Evolutionary conservation across 1,139 yeast species (phyloP), one percentile per base, ranked within the genome.

Genomic region (Eremothecium cymbalariae): DNA sequence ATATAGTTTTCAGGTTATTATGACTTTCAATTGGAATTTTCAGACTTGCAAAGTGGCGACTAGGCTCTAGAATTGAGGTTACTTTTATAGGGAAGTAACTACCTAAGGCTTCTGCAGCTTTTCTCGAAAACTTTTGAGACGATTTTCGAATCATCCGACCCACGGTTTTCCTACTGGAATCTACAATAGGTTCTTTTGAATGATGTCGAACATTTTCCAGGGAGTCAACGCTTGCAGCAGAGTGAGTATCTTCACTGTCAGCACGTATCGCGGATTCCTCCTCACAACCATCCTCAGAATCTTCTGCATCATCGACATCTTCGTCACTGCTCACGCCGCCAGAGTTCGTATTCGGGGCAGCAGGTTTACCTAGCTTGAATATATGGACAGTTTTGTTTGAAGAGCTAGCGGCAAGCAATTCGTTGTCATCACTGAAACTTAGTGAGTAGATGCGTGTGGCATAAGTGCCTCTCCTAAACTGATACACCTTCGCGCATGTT

Each of bases 371-470:
- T 79, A 81, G 56, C 40, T 86, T 70, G 65, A 90, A 90, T 15
- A 90, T 75, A 56, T 90, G 98, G 9, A 90, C 94, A 0, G 98
- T 90, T 39, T 83, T 94, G 21, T 95, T 84, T 1, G 96, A 82
- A 29, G 94, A 80, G 18, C 94, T 77, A 2, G 93, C 96, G 18
- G 86, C 74, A 25, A 90, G 70, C 51, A 81, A 76, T 34, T 67
- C 67, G 45, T 86, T 80, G 46, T 83, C 83, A 21, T 71, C 68
- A 48, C 93, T 81, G 60, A 90, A 90, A 22, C 78, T 72, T 44
- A 90, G 67, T 2, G 94, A 79, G 52, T 78, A 81, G n/a, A 90
- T 85, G 50, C 71, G 77, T 5, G 97, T 81, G 3, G 95, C 94
- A 54, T 88, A 88, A 1, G 96, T 83, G 1, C 98, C 98, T 53